A percentile compares a stretch with the other conserved stretches of the same genome.
Evolutionary conservation across 148 eudicot species (phyloP).

Genomic region (Spergularia bocconei): DNA sequence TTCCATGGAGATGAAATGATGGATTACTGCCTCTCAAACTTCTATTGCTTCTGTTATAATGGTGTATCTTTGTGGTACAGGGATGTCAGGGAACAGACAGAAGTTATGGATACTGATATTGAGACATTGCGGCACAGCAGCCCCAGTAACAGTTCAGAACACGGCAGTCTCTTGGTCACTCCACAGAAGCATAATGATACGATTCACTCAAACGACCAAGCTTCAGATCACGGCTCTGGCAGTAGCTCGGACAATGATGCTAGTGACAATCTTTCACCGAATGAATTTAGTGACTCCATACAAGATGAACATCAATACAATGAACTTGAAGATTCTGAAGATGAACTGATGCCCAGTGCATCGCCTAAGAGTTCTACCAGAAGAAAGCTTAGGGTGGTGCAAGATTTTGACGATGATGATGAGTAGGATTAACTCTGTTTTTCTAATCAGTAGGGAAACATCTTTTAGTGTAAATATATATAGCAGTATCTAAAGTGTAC

Average conservation of each 20-base stretch:
- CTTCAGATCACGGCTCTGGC: slow-evolving; percentile 4
- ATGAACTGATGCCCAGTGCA: slow-evolving; percentile 33
- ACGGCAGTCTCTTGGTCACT: slow-evolving; percentile 3
- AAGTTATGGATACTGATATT: slow-evolving; percentile 22
- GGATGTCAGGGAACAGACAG: slow-evolving; percentile 30
- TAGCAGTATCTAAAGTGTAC: not conserved
- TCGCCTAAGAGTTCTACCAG: slow-evolving; percentile 42
- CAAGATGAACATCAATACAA: slow-evolving; percentile 28
- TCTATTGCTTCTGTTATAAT: not conserved
- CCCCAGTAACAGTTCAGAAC: slow-evolving; percentile 15
- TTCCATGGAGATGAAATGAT: not conserved
- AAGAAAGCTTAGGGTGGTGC: slow-evolving; percentile 62
- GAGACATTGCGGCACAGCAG: slow-evolving; percentile 5
- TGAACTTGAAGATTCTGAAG: slow-evolving; percentile 59
- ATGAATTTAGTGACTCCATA: slow-evolving; percentile 17
- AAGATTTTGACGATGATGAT: slow-evolving; percentile 77
- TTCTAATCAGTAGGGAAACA: not conserved
- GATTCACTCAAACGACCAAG: not conserved
- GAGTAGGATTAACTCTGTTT: slow-evolving; percentile 18
- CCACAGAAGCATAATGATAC: slow-evolving; percentile 4
- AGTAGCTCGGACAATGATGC: slow-evolving; percentile 26
- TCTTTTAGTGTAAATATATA: not conserved
- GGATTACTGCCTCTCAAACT: not conserved
- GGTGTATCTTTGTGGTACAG: slow-evolving; percentile 23
- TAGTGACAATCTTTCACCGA: slow-evolving; percentile 2